A percentile compares a stretch with the other conserved stretches of the same genome.
Conservation (phyloP, 495 filamentous ascomycete genomes). For the Podospora bellae-mahoneyi region DNA sequence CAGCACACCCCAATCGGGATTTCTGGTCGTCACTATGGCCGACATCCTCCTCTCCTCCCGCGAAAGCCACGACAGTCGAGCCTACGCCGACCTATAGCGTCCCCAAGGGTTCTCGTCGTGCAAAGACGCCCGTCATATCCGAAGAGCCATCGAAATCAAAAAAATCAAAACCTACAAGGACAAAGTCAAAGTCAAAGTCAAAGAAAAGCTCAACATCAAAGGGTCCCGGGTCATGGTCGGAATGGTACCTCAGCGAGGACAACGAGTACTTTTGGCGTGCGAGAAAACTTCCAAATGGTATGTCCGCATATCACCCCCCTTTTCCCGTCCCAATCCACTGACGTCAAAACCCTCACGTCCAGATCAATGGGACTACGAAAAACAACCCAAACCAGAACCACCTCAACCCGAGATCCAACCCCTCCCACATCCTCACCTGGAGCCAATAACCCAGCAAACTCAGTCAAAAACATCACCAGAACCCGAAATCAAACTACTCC, state of each 20-base stretch:
- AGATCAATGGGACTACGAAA: not conserved
- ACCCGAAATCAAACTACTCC: not conserved
- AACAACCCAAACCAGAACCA: not conserved
- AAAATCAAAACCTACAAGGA: constrained; percentile 1
- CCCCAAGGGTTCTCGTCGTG: not conserved
- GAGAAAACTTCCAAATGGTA: constrained; percentile 15
- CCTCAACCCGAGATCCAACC: not conserved
- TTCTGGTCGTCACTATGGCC: not conserved
- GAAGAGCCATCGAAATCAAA: not conserved
- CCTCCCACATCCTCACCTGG: not conserved
- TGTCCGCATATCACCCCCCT: not conserved
- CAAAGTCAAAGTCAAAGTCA: constrained; percentile 5
- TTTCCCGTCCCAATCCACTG: not conserved
- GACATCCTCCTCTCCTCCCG: not conserved
- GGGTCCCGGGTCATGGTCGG: constrained; percentile 16
- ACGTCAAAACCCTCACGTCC: not conserved
- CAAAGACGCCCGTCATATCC: not conserved
- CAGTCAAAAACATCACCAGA: not conserved
- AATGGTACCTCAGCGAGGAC: constrained; percentile 20
- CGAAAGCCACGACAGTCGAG: not conserved
- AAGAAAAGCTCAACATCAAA: not conserved
- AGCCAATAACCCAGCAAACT: not conserved
- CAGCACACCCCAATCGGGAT: not conserved
- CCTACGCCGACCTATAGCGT: not conserved
- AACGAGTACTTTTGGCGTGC: constrained; percentile 21